phyloP scores from a whole-genome alignment of 2,329 filamentous ascomycete species.

The Ascochyta viciae-villosae region DNA sequence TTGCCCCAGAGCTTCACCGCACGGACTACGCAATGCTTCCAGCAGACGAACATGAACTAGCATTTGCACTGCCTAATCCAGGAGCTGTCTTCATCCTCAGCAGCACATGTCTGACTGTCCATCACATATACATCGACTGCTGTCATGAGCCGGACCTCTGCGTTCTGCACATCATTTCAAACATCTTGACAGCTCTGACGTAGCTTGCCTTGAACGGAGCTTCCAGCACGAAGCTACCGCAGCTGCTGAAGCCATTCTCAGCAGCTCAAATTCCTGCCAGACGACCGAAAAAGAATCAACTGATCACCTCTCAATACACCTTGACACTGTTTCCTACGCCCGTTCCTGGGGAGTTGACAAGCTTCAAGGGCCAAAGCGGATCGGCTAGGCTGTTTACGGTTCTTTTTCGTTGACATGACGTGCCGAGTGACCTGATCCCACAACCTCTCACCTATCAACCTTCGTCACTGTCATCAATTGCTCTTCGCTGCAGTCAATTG shows the following conservation, averaged over 20 bases:
- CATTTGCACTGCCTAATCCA: neutral
- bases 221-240: neutral
- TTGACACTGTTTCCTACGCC: neutral
- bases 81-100: no score
- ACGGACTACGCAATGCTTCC: constrained; percentile 1
- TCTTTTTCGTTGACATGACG: constrained; percentile 18
- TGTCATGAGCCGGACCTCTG: neutral
- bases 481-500: constrained; percentile 46
- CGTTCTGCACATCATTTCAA: neutral
- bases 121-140: neutral
- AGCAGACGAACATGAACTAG: neutral
- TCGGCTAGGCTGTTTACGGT: constrained; percentile 15
- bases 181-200: constrained; percentile 8
- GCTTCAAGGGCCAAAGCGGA: constrained; percentile 10
- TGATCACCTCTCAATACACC: neutral
- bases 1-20: constrained; percentile 12
- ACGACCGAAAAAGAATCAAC: neutral
- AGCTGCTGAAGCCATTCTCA: neutral
- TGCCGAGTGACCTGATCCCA: constrained; percentile 14
- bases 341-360: neutral
- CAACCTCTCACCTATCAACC: constrained; percentile 8
- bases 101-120: no score
- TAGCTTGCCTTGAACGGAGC: constrained; percentile 8
- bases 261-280: neutral
- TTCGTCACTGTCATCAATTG: constrained; percentile 39